phyloP scores from a whole-genome alignment of 345 rosid genomes.

The Theobroma cacao region DNA sequence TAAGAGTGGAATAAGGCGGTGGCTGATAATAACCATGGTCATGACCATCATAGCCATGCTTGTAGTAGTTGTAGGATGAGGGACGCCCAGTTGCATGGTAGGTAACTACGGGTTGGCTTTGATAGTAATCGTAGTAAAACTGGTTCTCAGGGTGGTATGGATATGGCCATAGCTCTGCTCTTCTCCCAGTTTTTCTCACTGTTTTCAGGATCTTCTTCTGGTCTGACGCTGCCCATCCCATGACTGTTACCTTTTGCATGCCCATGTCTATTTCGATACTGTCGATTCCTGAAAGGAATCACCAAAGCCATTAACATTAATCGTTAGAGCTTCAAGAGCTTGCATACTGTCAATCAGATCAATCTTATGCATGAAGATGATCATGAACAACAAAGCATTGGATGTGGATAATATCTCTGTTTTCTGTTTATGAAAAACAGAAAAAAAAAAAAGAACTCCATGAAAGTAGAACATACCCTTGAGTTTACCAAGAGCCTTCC shows the following conservation, averaged over 20 bases:
- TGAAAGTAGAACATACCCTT: slow-evolving; percentile 38
- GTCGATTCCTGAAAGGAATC: slow-evolving; percentile 50
- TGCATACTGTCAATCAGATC: not conserved
- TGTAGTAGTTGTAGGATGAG: slow-evolving; percentile 48
- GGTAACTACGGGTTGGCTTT: not conserved
- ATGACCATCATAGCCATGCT: slow-evolving; percentile 46
- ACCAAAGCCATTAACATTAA: not conserved
- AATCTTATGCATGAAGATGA: not conserved
- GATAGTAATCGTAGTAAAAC: slow-evolving; percentile 25
- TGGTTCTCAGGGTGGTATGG: slow-evolving; percentile 57
- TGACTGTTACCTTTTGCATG: slow-evolving; percentile 74
- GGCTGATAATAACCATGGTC: slow-evolving; percentile 43
- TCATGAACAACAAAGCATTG: not conserved
- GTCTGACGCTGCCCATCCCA: slow-evolving; percentile 52
- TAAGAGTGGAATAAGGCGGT: slow-evolving; percentile 32
- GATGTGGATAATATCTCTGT: no score
- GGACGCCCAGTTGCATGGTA: slow-evolving; percentile 3
- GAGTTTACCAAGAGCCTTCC: slow-evolving; percentile 54
- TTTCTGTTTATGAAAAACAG: no score
- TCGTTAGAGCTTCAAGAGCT: not conserved
- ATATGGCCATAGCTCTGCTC: slow-evolving; percentile 66
- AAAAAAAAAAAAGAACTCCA: not conserved
- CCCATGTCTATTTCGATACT: slow-evolving; percentile 53
- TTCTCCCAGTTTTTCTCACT: slow-evolving; percentile 53
- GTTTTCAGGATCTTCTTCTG: slow-evolving; percentile 58